Evolutionary conservation across 2,329 filamentous ascomycete species (phyloP).

Genomic region (Bisporella sp.): DNA sequence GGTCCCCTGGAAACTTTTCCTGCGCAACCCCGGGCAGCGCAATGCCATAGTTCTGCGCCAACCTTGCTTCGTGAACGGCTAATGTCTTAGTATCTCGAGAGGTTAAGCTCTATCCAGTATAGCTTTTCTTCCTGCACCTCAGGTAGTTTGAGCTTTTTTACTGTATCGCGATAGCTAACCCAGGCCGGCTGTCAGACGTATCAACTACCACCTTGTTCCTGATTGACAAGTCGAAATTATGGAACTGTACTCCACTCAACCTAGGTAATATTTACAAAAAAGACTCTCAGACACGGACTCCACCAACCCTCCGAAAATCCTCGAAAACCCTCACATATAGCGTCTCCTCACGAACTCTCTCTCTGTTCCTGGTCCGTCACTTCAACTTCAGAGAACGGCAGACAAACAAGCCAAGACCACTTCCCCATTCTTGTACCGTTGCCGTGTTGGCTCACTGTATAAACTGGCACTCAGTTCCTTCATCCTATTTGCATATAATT

Average conservation of each 20-base stretch:
- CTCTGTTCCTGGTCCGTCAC: slow-evolving; percentile 1
- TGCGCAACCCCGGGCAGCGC: slow-evolving; percentile 10
- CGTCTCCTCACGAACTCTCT: slow-evolving; percentile 2
- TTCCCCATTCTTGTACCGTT: neutral
- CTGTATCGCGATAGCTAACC: slow-evolving; percentile 1
- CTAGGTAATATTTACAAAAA: slow-evolving; percentile 10
- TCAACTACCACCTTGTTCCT: slow-evolving; percentile 11
- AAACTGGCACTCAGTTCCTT: neutral
- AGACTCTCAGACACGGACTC: slow-evolving; percentile 16
- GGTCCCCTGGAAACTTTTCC: no score
- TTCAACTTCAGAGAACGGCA: neutral
- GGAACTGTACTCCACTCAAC: slow-evolving; percentile 6
- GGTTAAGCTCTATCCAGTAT: slow-evolving; percentile 6
- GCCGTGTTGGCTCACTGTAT: neutral
- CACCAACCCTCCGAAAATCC: slow-evolving; percentile 8
- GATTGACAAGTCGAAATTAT: slow-evolving; percentile 12
- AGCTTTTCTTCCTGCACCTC: slow-evolving; percentile 1
- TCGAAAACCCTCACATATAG: neutral
- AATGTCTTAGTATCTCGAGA: slow-evolving; percentile 11
- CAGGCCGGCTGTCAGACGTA: neutral
- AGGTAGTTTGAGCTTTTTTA: slow-evolving; percentile 1
- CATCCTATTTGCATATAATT: neutral
- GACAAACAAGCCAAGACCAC: neutral
- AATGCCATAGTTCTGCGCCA: slow-evolving; percentile 14
- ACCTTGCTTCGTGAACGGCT: slow-evolving; percentile 15